Evolutionary conservation across 2,329 filamentous ascomycete species (phyloP).

Genomic region (Chaetomium sp.): DNA sequence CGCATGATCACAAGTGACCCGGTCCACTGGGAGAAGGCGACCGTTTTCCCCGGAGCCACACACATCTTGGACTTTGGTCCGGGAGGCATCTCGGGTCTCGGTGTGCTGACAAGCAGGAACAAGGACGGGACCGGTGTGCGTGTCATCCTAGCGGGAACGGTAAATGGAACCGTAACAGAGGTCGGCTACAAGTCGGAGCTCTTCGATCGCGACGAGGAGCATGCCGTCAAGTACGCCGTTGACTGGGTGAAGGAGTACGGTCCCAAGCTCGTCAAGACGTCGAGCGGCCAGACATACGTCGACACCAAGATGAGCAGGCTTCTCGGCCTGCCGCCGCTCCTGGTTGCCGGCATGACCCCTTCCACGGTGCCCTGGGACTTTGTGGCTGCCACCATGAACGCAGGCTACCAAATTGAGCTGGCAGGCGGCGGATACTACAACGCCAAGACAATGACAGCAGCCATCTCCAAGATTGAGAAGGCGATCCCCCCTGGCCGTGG

Average conservation of each 20-base stretch:
- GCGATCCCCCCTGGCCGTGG: slow-evolving; percentile 81
- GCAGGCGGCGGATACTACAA: slow-evolving; percentile 89
- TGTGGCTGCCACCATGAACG: slow-evolving; percentile 88
- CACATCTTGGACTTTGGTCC: slow-evolving; percentile 97
- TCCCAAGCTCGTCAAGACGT: slow-evolving; percentile 87
- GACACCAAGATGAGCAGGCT: slow-evolving; percentile 95
- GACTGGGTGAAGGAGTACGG: slow-evolving; percentile 99
- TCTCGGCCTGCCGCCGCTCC: slow-evolving; percentile 79
- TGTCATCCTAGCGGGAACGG: slow-evolving; percentile 90
- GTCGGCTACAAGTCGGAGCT: slow-evolving; percentile 98
- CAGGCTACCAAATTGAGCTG: slow-evolving; percentile 91
- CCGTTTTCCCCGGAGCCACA: slow-evolving; percentile 84
- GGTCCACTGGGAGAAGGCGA: slow-evolving; percentile 96
- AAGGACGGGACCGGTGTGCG: slow-evolving; percentile 98
- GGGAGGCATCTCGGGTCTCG: slow-evolving; percentile 93
- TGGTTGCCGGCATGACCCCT: slow-evolving; percentile 94
- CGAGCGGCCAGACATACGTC: slow-evolving; percentile 84
- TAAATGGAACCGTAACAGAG: slow-evolving; percentile 85
- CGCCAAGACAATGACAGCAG: slow-evolving; percentile 78
- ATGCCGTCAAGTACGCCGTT: slow-evolving; percentile 90
- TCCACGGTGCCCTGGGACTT: slow-evolving; percentile 89
- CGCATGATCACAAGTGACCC: slow-evolving; percentile 93
- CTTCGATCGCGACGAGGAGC: slow-evolving; percentile 92
- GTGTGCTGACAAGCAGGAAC: slow-evolving; percentile 95
- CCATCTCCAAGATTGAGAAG: slow-evolving; percentile 81